Base-by-base conservation (phyloP, 208 protist genomes). In the Leishmania tarentolae region DNA sequence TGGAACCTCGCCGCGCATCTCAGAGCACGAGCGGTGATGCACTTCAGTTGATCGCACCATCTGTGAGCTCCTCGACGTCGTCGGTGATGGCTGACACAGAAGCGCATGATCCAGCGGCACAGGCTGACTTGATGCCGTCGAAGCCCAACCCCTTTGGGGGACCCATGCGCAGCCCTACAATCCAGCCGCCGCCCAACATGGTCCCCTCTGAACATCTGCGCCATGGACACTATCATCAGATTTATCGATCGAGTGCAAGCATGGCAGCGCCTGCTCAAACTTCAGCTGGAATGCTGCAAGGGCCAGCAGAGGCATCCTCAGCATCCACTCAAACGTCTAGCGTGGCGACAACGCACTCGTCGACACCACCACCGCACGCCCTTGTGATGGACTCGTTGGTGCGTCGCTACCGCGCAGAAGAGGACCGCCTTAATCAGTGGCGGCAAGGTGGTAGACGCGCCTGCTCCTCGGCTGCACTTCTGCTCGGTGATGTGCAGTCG, bases 331-430 rank as follows among this genome's bases (percentile, higher is more conserved):
- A 46, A 35, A 44, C n/a, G 13, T 76, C 72, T 46, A 17, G 19
- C 50, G 15, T 44, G 35, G 52, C 31, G n/a, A 42, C 56, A 63
- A 77, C 21, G 19, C 74, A 61, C n/a, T 66, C 50, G 53, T 44
- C 56, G 42, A 53, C 82, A 21, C 78, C 78, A n/a, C 61, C 82
- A 11, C 24, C 73, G 3, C n/a, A 47, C 21, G 77, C 73, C 9
- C 47, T 82, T 4, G 82, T 82, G 31, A 82, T 86, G 78, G 73
- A 86, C 53, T 79, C 82, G 50, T 37, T 86, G 24, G 82, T 82
- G 61, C 82, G 78, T 35, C 82, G 82, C 50, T 86, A 80, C 73
- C 78, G 56, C 24, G 77, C 82, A 0, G 75, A 80, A 56, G 82
- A 86, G 66, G 59, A 63, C 13, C 82, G 77, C n/a, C 74, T 86